Evolutionary conservation across 345 rosid species (phyloP), one percentile per base, ranked within the genome.

Genomic region (Pistacia integerrima): DNA sequence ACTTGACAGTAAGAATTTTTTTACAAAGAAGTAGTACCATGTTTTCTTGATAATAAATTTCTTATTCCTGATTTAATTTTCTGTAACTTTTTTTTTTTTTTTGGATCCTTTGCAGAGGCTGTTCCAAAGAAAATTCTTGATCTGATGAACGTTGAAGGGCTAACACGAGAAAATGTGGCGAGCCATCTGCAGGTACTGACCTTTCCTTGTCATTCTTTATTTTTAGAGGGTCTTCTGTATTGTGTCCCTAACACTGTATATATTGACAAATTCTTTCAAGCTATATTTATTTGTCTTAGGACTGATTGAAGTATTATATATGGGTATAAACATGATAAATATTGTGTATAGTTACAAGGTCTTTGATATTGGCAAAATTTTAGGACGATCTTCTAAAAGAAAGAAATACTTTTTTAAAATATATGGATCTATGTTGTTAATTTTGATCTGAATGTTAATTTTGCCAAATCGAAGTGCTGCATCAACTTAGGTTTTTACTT

Each of bases 111-210:
- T 80, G 83, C 90, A 96, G 99, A 91, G 87, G 97, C 97, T 76
- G 97, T 96, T 61, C 99, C 99, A 0, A 96, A 93, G 81, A 96
- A 93, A 76, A 92, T 96, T 77, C 97, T 93, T 68, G 98, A 93
- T 78, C 76, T 88, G 74, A 96, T 96, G 99, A 90, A 92, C 75
- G 89, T 92, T 65, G 99, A 92, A 68, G 89, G 93, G 74, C 91
- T 93, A 72, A 92, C 98, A 8, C 92, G 99, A 82, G 97, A 96
- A 86, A 96, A 96, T 79, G 99, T 96, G 35, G 99, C 99, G 49
- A 93, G 99, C 76, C 99, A 96, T 85, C 84, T 96, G 76, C 98
- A 96, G 97, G 99, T 81, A 82, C 67, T 44, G 54, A 64, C 59
- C 66, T 77, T 84, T 75, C 64, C 12, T 25, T 62, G 61, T 58